These are phyloP conservation scores for Fusarium begoniae DNA, from an alignment of 2,329 filamentous ascomycete genomes.

Conservation along the genomic window DNA sequence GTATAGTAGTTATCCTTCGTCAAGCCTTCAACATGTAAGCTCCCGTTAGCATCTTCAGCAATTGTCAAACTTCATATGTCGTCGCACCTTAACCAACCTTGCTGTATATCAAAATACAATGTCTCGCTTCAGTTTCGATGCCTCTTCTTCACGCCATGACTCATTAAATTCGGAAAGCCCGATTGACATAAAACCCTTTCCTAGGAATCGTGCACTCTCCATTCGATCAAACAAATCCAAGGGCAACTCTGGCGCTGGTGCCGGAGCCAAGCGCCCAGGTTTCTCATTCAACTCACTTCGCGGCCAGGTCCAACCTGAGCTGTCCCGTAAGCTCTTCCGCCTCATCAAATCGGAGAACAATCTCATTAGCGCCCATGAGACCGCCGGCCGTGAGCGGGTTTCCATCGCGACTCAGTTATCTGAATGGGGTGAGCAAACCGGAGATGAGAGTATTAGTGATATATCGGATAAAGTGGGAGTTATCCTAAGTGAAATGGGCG, in stretches of 20 bases:
- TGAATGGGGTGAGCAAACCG: constrained; percentile 94
- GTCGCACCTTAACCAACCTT: background rate
- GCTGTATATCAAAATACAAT: constrained; percentile 29
- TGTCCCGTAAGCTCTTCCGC: constrained; percentile 87
- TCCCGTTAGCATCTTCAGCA: constrained; percentile 1
- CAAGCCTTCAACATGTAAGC: constrained; percentile 35
- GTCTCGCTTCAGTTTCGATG: constrained; percentile 48
- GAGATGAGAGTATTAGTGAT: constrained; percentile 87
- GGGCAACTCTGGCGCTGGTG: constrained; percentile 50
- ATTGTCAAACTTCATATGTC: background rate
- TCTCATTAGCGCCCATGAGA: constrained; percentile 84
- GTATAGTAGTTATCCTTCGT: background rate
- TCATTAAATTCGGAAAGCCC: constrained; percentile 30
- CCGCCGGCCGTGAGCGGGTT: constrained; percentile 83
- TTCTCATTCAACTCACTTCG: constrained; percentile 91
- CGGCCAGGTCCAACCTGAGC: constrained; percentile 84
- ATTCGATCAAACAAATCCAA: constrained; percentile 71
- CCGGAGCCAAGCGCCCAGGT: constrained; percentile 60
- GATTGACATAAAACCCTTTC: constrained; percentile 40
- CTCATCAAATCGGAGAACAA: constrained; percentile 96
- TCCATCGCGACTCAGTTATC: constrained; percentile 90
- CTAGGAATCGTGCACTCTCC: constrained; percentile 78
- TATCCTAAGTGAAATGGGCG: constrained; percentile 88
- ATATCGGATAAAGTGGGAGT: constrained; percentile 96
- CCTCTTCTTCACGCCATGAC: constrained; percentile 34